Percentiles rank a stretch among this genome's conserved stretches.
Evolutionary conservation across 1,139 yeast species (phyloP).

Genomic region (Scheffersomyces cryptocercus): DNA sequence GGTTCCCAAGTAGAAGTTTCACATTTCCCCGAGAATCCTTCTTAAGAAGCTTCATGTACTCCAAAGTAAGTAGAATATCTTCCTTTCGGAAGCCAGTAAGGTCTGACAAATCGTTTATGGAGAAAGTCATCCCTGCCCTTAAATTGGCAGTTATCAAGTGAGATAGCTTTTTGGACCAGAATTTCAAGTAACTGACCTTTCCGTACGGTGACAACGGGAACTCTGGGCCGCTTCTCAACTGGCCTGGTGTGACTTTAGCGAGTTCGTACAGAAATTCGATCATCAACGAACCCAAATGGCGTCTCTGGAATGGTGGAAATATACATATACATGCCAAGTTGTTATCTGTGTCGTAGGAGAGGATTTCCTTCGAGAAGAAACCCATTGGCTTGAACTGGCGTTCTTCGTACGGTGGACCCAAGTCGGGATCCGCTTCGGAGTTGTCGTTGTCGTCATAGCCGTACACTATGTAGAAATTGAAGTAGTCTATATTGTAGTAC

Average conservation of each 20-base stretch:
- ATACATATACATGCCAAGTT: slow-evolving; percentile 89
- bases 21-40: slow-evolving; percentile 14
- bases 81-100: slow-evolving; percentile 70
- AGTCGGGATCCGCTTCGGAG: slow-evolving; percentile 15
- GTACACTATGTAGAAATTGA: slow-evolving; percentile 76
- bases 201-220: slow-evolving; percentile 87
- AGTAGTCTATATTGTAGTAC: slow-evolving; percentile 74
- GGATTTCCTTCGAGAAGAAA: slow-evolving; percentile 83
- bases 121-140: slow-evolving; percentile 23
- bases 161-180: slow-evolving; percentile 62
- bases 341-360: slow-evolving; percentile 76
- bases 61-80: slow-evolving; percentile 67
- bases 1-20: slow-evolving; percentile 21
- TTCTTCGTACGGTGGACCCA: not conserved
- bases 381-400: slow-evolving; percentile 65
- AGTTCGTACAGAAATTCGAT: slow-evolving; percentile 82
- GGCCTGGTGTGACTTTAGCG: slow-evolving; percentile 53
- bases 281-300: slow-evolving; percentile 72
- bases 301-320: slow-evolving; percentile 88
- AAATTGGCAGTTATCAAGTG: slow-evolving; percentile 14
- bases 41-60: slow-evolving; percentile 55
- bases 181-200: slow-evolving; percentile 65
- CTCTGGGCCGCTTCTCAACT: slow-evolving; percentile 80
- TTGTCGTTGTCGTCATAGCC: slow-evolving; percentile 36
- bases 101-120: slow-evolving; percentile 54